A percentile compares a stretch with the other conserved stretches of the same genome.
These are phyloP conservation scores for Backusella mclennaniae DNA, from an alignment of 192 early-diverging fungal genomes.

Conservation along the genomic window DNA sequence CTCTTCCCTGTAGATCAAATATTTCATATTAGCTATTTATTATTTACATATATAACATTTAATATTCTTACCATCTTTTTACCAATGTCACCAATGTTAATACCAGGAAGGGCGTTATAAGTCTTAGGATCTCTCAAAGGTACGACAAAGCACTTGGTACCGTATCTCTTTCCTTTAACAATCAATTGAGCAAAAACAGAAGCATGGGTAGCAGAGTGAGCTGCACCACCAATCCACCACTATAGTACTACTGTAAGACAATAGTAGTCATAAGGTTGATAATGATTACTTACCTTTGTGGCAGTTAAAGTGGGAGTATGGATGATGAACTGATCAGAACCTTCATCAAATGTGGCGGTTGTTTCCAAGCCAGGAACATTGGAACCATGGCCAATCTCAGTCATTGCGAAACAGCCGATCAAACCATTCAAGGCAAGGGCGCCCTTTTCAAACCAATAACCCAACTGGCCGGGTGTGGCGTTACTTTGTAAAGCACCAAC, in stretches of 20 bases:
- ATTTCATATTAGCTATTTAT: background rate
- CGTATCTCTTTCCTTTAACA: constrained; percentile 79
- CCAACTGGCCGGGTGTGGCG: constrained; percentile 83
- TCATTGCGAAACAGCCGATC: constrained; percentile 93
- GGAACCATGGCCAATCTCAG: constrained; percentile 85
- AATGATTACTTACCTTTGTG: constrained; percentile 59
- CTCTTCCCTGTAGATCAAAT: constrained; percentile 44
- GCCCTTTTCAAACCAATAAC: constrained; percentile 84
- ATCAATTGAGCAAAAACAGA: constrained; percentile 84
- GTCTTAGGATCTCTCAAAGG: constrained; percentile 83
- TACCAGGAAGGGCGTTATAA: constrained; percentile 75
- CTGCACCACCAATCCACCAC: constrained; percentile 98
- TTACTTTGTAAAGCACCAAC: constrained; percentile 85
- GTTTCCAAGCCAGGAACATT: constrained; percentile 91
- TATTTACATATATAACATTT: background rate
- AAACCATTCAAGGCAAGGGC: constrained; percentile 81
- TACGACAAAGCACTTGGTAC: constrained; percentile 88
- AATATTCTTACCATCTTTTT: constrained; percentile 75
- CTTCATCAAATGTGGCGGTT: constrained; percentile 84
- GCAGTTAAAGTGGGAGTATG: constrained; percentile 76
- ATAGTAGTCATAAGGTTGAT: background rate
- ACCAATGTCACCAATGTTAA: constrained; percentile 90
- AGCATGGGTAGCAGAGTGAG: constrained; percentile 82
- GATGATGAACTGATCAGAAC: constrained; percentile 83
- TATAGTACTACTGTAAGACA: background rate